phyloP scores from a whole-genome alignment of 2,329 filamentous ascomycete species.

The Penicillium sp. region DNA sequence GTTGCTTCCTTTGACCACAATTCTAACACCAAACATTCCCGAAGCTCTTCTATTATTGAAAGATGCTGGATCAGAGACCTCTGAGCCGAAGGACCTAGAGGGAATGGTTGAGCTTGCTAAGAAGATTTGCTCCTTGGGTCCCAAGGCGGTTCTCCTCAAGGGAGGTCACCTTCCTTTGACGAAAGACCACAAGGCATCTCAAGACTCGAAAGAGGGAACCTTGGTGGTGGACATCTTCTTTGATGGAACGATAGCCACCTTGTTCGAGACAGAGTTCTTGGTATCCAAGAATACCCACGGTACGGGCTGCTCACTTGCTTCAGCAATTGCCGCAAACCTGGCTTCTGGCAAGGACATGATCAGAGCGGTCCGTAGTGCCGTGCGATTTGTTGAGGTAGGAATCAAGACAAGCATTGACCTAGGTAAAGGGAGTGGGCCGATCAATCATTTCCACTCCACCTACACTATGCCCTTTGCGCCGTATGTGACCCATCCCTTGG shows the following conservation, averaged over 20 bases:
- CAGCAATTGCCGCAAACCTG: constrained; percentile 64
- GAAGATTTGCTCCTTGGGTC: constrained; percentile 66
- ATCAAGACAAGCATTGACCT: constrained; percentile 58
- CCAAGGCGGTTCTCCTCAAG: constrained; percentile 81
- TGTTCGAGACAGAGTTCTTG: constrained; percentile 70
- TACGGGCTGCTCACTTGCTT: constrained; percentile 90
- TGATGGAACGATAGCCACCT: constrained; percentile 58
- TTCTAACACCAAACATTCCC: constrained; percentile 52
- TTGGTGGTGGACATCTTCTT: constrained; percentile 76
- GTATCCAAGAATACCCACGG: constrained; percentile 83
- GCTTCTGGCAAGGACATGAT: constrained; percentile 51
- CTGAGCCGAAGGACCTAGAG: constrained; percentile 57
- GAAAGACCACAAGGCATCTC: constrained; percentile 60
- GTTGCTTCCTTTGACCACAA: constrained; percentile 46
- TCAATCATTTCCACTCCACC: constrained; percentile 67
- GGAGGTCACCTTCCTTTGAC: constrained; percentile 85
- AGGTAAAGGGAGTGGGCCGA: constrained; percentile 62
- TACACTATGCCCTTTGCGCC: constrained; percentile 60
- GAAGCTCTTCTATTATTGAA: constrained; percentile 48
- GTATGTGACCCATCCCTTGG: constrained; percentile 37
- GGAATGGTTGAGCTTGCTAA: constrained; percentile 70
- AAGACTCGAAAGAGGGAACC: constrained; percentile 58
- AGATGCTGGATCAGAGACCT: constrained; percentile 37
- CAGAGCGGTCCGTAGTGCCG: constrained; percentile 56
- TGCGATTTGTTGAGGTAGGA: constrained; percentile 61